Base-by-base conservation (phyloP, 2,329 filamentous ascomycete species). In the Elsinoe batatas region DNA sequence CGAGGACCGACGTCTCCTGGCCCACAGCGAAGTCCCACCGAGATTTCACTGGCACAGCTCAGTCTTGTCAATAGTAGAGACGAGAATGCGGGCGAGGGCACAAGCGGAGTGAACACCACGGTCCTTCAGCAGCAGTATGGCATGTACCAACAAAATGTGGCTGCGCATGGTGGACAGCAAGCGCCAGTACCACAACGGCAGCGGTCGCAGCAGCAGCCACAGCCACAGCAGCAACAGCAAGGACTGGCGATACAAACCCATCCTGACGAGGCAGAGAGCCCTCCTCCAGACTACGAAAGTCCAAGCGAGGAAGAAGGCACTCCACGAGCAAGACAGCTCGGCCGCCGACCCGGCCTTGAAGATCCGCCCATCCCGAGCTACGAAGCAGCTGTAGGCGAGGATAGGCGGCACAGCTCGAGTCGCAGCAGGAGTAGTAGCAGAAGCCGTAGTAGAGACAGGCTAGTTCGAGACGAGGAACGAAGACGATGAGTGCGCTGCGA, bases 21-120 rank as follows among this genome's bases (percentile, higher is more conserved):
- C 2, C 93, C 93, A 1, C 79, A 90, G 59, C 81, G 91, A 63
- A 94, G 88, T 65, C 91, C 93, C 7, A 97, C 93, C 10, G 93
- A 97, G 69, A 98, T 98, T 61, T 96, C 91, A 7, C 80, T 98
- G 47, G 88, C 91, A 26, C 89, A 91, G 64, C 79, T 96, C 54
- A 84, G 88, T 43, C 86, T 85, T 57, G 77, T 85, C 54, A 78
- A 83, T 56, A 80, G 79, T 3, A 73, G 61, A 17, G 58, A 61
- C 33, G 64, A 82, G 53, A 85, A 91, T 62, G 79, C 83, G 56
- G 80, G 77, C n/a, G 88, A 89, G 65, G 88, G 90, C 57, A 78
- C 81, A 20, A 87, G 85, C 63, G 76, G 70, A 8, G 58, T 35
- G 10, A 26, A 53, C 50, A 44, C 57, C 44, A 47, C 42, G 12